phyloP scores from a whole-genome alignment of 2,329 filamentous ascomycete genomes.

The Fusarium mangiferae region DNA sequence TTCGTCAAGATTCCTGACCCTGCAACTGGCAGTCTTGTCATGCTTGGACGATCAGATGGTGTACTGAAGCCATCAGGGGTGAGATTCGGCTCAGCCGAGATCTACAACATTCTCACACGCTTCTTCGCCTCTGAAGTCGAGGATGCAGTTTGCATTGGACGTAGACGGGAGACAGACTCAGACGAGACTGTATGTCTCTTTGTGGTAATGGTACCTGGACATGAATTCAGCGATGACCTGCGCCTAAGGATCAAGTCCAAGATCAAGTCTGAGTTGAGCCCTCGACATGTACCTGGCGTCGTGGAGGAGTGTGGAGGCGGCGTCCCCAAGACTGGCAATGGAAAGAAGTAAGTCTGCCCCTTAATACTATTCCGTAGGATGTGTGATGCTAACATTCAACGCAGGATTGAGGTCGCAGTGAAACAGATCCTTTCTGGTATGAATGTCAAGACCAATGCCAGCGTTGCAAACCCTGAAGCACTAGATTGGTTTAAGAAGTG shows the following conservation, averaged over 20 bases:
- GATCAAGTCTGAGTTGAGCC: slow-evolving; percentile 82
- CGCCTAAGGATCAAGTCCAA: slow-evolving; percentile 71
- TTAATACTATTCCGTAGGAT: background rate
- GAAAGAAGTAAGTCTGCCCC: slow-evolving; percentile 80
- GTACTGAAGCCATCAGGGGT: slow-evolving; percentile 93
- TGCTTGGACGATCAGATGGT: slow-evolving; percentile 93
- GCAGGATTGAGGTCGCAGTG: slow-evolving; percentile 89
- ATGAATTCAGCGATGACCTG: slow-evolving; percentile 68
- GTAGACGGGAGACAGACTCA: slow-evolving; percentile 74
- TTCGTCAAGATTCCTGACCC: slow-evolving; percentile 78
- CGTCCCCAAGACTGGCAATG: slow-evolving; percentile 92
- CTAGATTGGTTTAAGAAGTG: slow-evolving; percentile 89
- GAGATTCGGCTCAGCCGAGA: slow-evolving; percentile 91
- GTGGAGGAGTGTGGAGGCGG: slow-evolving; percentile 82
- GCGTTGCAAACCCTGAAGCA: slow-evolving; percentile 90
- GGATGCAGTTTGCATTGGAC: slow-evolving; percentile 88
- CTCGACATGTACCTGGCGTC: slow-evolving; percentile 87
- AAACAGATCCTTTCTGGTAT: slow-evolving; percentile 94
- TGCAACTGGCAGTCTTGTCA: slow-evolving; percentile 79
- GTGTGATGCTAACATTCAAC: slow-evolving; percentile 18
- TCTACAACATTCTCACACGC: slow-evolving; percentile 91
- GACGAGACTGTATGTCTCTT: slow-evolving; percentile 93
- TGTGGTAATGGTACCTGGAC: slow-evolving; percentile 75
- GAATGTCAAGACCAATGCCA: slow-evolving; percentile 88
- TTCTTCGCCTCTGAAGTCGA: slow-evolving; percentile 83